These are phyloP conservation scores for Gyromitra esculenta DNA, from an alignment of 2,329 filamentous ascomycete genomes.

Conservation along the genomic window DNA sequence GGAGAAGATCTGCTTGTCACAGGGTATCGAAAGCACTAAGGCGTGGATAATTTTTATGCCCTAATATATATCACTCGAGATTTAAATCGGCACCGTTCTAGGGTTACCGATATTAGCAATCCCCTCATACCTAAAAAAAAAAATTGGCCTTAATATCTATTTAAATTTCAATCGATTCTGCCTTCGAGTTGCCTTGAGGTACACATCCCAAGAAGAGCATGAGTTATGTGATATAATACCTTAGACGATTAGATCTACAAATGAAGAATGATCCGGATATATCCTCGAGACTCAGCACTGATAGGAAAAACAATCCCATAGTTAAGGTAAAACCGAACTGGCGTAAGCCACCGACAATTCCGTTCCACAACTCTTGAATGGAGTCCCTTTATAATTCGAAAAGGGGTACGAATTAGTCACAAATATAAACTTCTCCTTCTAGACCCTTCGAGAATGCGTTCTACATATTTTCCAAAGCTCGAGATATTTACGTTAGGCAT, in stretches of 20 bases:
- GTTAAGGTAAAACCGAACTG: background rate
- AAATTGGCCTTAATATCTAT: too few species aligned
- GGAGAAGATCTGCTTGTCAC: too few species aligned
- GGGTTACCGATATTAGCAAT: too few species aligned
- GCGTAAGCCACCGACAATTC: background rate
- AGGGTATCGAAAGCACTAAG: too few species aligned
- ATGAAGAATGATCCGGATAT: slow-evolving; percentile 15
- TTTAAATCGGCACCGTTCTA: too few species aligned
- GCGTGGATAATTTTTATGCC: too few species aligned
- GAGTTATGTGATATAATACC: background rate
- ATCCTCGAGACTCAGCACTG: slow-evolving; percentile 5
- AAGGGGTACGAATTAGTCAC: background rate
- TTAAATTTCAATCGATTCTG: too few species aligned
- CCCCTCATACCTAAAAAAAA: too few species aligned
- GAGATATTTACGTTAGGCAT: background rate
- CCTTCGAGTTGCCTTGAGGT: too few species aligned
- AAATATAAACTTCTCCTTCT: background rate
- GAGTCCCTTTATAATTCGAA: slow-evolving; percentile 1
- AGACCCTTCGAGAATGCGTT: slow-evolving; percentile 4
- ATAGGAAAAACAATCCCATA: slow-evolving; percentile 11
- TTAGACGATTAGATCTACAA: slow-evolving; percentile 18
- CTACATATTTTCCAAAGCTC: background rate
- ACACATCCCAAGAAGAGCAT: too few species aligned
- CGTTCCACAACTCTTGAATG: background rate
- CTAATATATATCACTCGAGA: too few species aligned